Conservation (phyloP, 164 flowering plant genomes). For the Tetracentron sinense region DNA sequence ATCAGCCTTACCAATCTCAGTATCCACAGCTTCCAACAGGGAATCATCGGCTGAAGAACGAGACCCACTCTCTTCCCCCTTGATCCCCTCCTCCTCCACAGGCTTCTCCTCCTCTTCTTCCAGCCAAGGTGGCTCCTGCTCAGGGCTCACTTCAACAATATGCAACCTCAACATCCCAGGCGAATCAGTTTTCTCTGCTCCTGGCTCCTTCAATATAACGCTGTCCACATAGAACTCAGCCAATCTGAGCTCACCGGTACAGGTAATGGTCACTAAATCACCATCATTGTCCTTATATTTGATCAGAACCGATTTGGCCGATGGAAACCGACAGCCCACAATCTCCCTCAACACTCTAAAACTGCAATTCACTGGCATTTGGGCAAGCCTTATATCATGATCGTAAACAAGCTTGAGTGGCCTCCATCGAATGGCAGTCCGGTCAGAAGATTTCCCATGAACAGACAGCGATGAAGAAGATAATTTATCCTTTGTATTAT, state of each 20-base stretch:
- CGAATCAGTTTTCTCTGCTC: slow-evolving; percentile 34
- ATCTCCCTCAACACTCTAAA: slow-evolving; percentile 72
- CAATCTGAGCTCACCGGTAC: slow-evolving; percentile 70
- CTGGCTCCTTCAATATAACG: slow-evolving; percentile 38
- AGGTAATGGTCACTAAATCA: slow-evolving; percentile 89
- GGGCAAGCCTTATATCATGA: slow-evolving; percentile 91
- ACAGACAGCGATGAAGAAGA: slow-evolving; percentile 15
- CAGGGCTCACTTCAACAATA: slow-evolving; percentile 88
- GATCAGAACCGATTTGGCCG: slow-evolving; percentile 79
- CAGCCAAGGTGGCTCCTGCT: slow-evolving; percentile 77
- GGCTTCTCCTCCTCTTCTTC: slow-evolving; percentile 82
- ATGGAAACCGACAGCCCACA: slow-evolving; percentile 70
- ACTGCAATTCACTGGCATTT: slow-evolving; percentile 80
- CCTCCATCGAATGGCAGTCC: slow-evolving; percentile 44
- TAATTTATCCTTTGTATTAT: slow-evolving; percentile 28
- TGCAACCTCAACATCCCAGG: slow-evolving; percentile 71
- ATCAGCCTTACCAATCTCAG: slow-evolving; percentile 38
- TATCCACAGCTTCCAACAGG: slow-evolving; percentile 39
- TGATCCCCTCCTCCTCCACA: slow-evolving; percentile 41
- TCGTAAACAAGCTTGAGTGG: slow-evolving; percentile 90
- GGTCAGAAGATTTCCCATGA: slow-evolving; percentile 18
- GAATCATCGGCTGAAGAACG: slow-evolving; percentile 54
- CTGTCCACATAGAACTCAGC: slow-evolving; percentile 71
- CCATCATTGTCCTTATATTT: slow-evolving; percentile 92
- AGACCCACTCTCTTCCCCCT: slow-evolving; percentile 62